phyloP scores from a whole-genome alignment of 2,329 filamentous ascomycete species.

The Neophaeococcomyces aloes region DNA sequence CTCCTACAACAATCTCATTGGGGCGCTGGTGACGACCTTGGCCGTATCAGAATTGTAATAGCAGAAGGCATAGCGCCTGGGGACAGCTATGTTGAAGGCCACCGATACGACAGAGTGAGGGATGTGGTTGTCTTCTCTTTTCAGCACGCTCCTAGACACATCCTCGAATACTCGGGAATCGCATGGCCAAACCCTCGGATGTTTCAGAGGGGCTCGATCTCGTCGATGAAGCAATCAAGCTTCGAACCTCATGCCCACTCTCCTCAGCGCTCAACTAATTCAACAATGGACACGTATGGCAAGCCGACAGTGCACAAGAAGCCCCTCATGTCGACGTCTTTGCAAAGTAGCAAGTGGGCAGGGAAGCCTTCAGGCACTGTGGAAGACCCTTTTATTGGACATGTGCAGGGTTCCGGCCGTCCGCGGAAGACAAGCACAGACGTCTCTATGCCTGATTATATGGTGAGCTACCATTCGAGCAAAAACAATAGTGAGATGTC shows the following conservation, averaged over 20 bases:
- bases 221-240: slow-evolving; percentile 33
- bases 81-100: slow-evolving; percentile 31
- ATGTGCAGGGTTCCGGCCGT: neutral
- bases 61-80: slow-evolving; percentile 53
- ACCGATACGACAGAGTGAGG: slow-evolving; percentile 55
- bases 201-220: slow-evolving; percentile 37
- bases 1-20: slow-evolving; percentile 60
- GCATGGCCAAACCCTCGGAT: slow-evolving; percentile 68
- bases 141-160: slow-evolving; percentile 66
- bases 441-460: slow-evolving; percentile 42
- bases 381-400: slow-evolving; percentile 8
- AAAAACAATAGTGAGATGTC: slow-evolving; percentile 33
- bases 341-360: slow-evolving; percentile 15
- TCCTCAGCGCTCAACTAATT: slow-evolving; percentile 34
- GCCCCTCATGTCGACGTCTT: neutral
- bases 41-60: slow-evolving; percentile 66
- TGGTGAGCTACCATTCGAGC: slow-evolving; percentile 31
- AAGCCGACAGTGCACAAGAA: neutral
- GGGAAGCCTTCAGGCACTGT: neutral
- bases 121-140: slow-evolving; percentile 72
- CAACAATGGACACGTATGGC: slow-evolving; percentile 18
- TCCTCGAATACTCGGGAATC: slow-evolving; percentile 62
- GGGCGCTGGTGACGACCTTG: slow-evolving; percentile 59
- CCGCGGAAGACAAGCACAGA: slow-evolving; percentile 28
- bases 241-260: slow-evolving; percentile 55